Evolutionary conservation across 108 stramenopile species (phyloP).

Genomic region (Fragilariopsis cylindrus): DNA sequence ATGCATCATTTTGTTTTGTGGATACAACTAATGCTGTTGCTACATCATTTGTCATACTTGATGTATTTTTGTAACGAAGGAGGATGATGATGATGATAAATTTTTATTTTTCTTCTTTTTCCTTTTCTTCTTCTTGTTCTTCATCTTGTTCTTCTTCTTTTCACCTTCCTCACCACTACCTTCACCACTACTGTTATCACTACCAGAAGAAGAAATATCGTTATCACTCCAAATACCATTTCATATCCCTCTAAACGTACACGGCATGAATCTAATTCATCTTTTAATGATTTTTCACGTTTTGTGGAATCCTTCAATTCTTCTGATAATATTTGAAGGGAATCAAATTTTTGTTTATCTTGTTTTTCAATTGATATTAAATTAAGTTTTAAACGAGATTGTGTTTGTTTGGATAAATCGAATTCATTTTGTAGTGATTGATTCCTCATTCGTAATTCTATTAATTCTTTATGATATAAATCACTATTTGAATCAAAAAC

Average conservation of each 20-base stretch:
- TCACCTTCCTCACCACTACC: too few species aligned
- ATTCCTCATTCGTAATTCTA: conserved; percentile 6
- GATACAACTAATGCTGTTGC: conserved; percentile 13
- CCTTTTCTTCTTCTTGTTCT: too few species aligned
- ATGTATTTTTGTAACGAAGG: too few species aligned
- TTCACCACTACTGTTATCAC: too few species aligned
- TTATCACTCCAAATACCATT: not conserved
- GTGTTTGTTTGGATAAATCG: not conserved
- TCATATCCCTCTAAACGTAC: conserved; percentile 10
- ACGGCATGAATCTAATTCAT: conserved; percentile 12
- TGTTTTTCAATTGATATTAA: not conserved
- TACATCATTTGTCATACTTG: not conserved
- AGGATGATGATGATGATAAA: too few species aligned
- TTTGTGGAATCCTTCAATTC: conserved; percentile 3
- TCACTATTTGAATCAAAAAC: not conserved
- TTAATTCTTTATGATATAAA: not conserved
- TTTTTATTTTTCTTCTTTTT: too few species aligned
- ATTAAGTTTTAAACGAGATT: not conserved
- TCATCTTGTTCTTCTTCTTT: too few species aligned
- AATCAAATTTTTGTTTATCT: not conserved
- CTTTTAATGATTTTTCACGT: not conserved
- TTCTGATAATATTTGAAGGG: not conserved
- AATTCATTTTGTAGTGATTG: not conserved
- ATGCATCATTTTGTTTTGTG: conserved; percentile 9
- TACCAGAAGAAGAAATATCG: too few species aligned